Conservation (phyloP, 257 asterid genomes). For the Plantago ovata region DNA sequence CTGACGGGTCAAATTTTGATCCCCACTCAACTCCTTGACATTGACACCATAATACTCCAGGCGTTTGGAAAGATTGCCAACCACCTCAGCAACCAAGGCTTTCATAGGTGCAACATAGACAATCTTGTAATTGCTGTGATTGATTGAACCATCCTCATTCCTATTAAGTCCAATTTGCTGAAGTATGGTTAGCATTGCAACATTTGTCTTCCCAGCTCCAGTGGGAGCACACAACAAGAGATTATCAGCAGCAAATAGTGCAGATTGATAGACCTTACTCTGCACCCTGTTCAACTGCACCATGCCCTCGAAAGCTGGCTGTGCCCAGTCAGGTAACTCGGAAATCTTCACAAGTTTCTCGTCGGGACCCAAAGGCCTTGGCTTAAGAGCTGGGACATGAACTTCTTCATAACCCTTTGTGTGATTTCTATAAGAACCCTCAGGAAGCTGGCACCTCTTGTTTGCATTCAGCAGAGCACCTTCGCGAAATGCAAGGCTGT, state of each 20-base stretch:
- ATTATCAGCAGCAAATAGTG: slow-evolving; percentile 46
- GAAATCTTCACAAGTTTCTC: slow-evolving; percentile 47
- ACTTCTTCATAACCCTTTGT: slow-evolving; percentile 59
- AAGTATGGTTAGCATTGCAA: slow-evolving; percentile 66
- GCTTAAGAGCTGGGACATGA: slow-evolving; percentile 62
- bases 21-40: slow-evolving; percentile 61
- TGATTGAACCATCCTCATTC: slow-evolving; percentile 45
- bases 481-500: slow-evolving; percentile 46
- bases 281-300: slow-evolving; percentile 55
- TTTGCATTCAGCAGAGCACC: slow-evolving; percentile 62
- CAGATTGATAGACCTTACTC: slow-evolving; percentile 55
- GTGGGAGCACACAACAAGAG: slow-evolving; percentile 58
- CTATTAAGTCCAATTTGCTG: slow-evolving; percentile 46
- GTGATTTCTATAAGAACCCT: slow-evolving; percentile 50
- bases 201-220: slow-evolving; percentile 64
- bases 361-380: slow-evolving; percentile 36
- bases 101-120: slow-evolving; percentile 69
- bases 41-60: slow-evolving; percentile 47
- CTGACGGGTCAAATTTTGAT: slow-evolving; percentile 56
- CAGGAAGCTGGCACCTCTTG: slow-evolving; percentile 53
- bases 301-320: slow-evolving; percentile 55
- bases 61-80: slow-evolving; percentile 59
- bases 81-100: slow-evolving; percentile 65
- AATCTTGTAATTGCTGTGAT: slow-evolving; percentile 48
- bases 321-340: slow-evolving; percentile 54